These are phyloP conservation scores for Gossypium herbaceum DNA, from an alignment of 345 rosid species.

Conservation along the genomic window DNA sequence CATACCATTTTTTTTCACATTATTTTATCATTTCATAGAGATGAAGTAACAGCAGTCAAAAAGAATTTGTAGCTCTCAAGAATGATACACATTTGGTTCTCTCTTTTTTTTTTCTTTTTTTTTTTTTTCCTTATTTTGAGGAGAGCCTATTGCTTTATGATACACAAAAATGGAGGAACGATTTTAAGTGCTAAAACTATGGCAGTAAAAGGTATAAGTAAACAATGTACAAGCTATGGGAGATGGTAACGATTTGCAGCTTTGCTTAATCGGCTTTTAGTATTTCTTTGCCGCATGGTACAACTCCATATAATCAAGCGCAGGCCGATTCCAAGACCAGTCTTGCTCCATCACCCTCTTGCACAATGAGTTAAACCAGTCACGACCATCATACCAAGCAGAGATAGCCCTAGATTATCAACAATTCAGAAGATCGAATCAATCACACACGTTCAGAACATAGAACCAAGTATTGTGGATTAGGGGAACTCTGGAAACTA, in stretches of 20 bases:
- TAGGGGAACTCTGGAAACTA: background rate
- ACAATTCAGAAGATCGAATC: background rate
- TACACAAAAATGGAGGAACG: slow-evolving; percentile 25
- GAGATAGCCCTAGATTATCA: slow-evolving; percentile 63
- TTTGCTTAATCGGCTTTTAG: background rate
- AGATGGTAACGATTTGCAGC: slow-evolving; percentile 10
- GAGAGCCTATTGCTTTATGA: slow-evolving; percentile 18
- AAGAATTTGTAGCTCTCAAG: background rate
- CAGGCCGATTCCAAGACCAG: slow-evolving; percentile 98
- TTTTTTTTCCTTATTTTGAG: background rate
- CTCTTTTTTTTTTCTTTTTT: background rate
- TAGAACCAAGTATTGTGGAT: background rate
- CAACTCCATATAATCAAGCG: slow-evolving; percentile 92
- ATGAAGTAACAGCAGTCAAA: background rate
- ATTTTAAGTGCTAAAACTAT: slow-evolving; percentile 15
- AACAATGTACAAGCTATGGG: slow-evolving; percentile 33
- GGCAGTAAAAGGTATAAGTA: background rate
- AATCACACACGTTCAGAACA: background rate
- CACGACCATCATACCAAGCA: slow-evolving; percentile 70
- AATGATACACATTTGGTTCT: background rate
- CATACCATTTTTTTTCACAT: background rate
- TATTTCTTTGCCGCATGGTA: slow-evolving; percentile 77
- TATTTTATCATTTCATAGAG: background rate
- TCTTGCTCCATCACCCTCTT: slow-evolving; percentile 96
- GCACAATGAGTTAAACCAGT: slow-evolving; percentile 67